Evolutionary conservation across 2,329 filamentous ascomycete genomes (phyloP).

Genomic region (Colletotrichum spaethianum): DNA sequence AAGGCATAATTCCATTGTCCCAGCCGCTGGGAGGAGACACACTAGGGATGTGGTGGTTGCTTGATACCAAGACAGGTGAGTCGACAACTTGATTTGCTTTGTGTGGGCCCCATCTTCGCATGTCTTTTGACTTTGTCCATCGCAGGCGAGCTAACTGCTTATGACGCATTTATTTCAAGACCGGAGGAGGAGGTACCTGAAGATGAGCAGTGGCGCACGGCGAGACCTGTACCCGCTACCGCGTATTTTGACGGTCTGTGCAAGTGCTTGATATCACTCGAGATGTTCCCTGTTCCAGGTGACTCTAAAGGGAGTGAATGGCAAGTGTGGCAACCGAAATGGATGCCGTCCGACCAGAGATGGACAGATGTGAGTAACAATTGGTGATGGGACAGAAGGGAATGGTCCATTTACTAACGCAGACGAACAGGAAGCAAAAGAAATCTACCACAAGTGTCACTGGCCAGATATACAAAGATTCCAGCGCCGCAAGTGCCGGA

Average conservation of each 20-base stretch:
- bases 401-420: neutral
- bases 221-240: neutral
- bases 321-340: neutral
- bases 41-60: no score
- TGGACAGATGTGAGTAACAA: neutral
- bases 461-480: neutral
- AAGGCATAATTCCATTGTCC: no score
- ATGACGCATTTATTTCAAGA: no score
- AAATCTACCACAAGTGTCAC: neutral
- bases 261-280: neutral
- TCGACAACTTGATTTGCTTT: no score
- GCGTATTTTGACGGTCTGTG: neutral
- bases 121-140: no score
- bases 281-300: neutral
- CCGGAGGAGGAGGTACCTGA: no score
- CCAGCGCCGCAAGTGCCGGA: neutral
- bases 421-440: neutral
- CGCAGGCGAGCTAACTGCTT: no score
- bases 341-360: neutral
- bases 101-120: no score
- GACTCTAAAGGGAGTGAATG: neutral
- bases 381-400: neutral
- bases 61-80: no score
- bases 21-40: no score
- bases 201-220: no score